Percentiles rank a stretch among this genome's conserved stretches.
Conservation (phyloP, 2,329 filamentous ascomycete genomes). For the Talaromyces amestolkiae region DNA sequence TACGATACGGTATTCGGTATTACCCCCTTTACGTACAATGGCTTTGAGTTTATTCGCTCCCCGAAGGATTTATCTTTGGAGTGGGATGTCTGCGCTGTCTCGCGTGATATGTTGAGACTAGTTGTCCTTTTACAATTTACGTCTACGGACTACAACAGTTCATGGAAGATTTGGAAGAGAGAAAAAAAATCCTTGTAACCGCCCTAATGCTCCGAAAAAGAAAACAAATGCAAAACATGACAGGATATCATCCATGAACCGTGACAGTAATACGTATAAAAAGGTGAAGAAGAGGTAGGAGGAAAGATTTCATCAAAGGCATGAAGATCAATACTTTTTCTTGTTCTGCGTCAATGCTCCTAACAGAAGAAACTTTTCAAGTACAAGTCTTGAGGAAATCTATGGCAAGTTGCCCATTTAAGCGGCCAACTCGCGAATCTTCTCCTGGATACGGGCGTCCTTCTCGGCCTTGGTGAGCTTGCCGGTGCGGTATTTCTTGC, state of each 20-base stretch:
- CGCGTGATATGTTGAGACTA: neutral
- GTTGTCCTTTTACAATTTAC: neutral
- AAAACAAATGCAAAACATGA: slow-evolving; percentile 25
- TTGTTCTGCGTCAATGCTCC: slow-evolving; percentile 5
- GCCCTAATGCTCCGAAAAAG: slow-evolving; percentile 31
- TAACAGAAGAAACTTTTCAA: slow-evolving; percentile 8
- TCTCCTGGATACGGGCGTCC: slow-evolving; percentile 78
- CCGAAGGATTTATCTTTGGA: neutral
- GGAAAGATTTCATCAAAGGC: neutral
- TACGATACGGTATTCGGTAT: neutral
- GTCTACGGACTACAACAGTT: neutral
- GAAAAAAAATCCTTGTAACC: slow-evolving; percentile 23
- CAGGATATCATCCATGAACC: slow-evolving; percentile 33
- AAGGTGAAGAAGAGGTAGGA: slow-evolving; percentile 1
- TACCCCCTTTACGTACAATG: neutral
- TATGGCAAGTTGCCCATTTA: slow-evolving; percentile 29
- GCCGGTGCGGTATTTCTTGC: slow-evolving; percentile 75
- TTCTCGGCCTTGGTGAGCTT: slow-evolving; percentile 85
- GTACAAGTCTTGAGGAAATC: slow-evolving; percentile 17
- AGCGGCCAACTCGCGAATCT: slow-evolving; percentile 73
- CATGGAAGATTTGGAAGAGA: neutral
- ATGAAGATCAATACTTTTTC: slow-evolving; percentile 9
- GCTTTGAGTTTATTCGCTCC: neutral
- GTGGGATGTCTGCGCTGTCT: neutral
- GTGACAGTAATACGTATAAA: slow-evolving; percentile 11